Percentiles rank a stretch among this genome's conserved stretches.
Conservation (phyloP, 2,329 filamentous ascomycete species). For the Nothophoma quercina region DNA sequence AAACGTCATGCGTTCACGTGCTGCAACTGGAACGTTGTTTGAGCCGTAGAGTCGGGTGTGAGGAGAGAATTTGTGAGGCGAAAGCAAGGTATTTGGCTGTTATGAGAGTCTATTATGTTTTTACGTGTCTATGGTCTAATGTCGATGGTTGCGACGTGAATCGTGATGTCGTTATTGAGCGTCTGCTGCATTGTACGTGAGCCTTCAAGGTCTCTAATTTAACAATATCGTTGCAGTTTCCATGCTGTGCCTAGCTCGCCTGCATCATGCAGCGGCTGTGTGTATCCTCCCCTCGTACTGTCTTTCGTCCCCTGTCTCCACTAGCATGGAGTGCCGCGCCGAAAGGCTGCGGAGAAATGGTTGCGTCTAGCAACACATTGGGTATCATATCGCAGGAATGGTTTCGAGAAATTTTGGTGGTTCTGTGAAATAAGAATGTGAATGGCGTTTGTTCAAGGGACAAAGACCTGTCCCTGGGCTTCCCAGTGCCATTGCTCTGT, state of each 20-base stretch:
- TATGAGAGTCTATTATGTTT: slow-evolving; percentile 11
- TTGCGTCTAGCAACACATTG: slow-evolving; percentile 8
- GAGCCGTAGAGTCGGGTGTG: background rate
- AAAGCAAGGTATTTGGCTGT: background rate
- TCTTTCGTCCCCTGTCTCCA: background rate
- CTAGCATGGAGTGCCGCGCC: background rate
- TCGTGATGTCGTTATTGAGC: slow-evolving; percentile 13
- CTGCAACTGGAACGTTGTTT: background rate
- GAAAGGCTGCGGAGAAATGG: background rate
- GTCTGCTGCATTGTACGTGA: slow-evolving; percentile 19
- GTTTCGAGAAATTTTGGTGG: background rate
- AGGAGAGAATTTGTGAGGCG: background rate
- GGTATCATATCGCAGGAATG: slow-evolving; percentile 16
- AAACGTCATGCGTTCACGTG: slow-evolving; percentile 13
- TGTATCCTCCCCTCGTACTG: slow-evolving; percentile 8
- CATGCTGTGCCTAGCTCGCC: slow-evolving; percentile 1
- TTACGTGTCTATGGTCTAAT: slow-evolving; percentile 6
- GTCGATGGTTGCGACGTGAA: background rate
- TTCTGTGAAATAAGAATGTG: background rate
- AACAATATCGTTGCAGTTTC: slow-evolving; percentile 20
- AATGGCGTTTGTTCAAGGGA: slow-evolving; percentile 19
- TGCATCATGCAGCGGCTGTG: background rate
- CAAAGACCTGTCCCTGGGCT: slow-evolving; percentile 33
- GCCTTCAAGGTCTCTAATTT: slow-evolving; percentile 2
- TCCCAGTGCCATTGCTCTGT: slow-evolving; percentile 56